Conservation (phyloP, 208 protist species). For the Phytomonas serpens region DNA sequence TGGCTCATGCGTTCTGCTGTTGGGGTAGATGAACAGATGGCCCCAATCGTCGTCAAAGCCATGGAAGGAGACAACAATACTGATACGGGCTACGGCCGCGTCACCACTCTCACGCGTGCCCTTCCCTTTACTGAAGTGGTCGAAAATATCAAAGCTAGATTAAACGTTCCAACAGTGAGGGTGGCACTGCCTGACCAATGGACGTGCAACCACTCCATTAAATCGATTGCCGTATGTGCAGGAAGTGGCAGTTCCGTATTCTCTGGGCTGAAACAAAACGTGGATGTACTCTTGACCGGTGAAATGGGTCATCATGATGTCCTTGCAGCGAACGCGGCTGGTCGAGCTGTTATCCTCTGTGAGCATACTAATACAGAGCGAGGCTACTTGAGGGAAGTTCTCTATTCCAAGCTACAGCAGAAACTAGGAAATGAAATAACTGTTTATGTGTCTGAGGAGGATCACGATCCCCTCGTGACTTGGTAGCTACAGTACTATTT, state of each 20-base stretch:
- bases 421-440: slow-evolving; percentile 36
- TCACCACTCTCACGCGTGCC: slow-evolving; percentile 34
- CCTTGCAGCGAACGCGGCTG: slow-evolving; percentile 64
- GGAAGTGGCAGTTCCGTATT: slow-evolving; percentile 83
- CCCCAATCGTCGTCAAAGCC: slow-evolving; percentile 17
- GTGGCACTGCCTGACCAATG: slow-evolving; percentile 60
- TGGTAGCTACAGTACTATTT: slow-evolving; percentile 30
- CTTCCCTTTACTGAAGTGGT: slow-evolving; percentile 41
- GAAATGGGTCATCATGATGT: slow-evolving; percentile 94
- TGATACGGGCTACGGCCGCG: slow-evolving; percentile 47
- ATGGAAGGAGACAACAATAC: slow-evolving; percentile 13
- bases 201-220: slow-evolving; percentile 26
- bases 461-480: slow-evolving; percentile 65
- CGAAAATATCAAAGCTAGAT: slow-evolving; percentile 42
- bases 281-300: slow-evolving; percentile 77
- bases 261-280: slow-evolving; percentile 14
- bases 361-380: slow-evolving; percentile 93
- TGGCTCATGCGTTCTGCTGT: slow-evolving; percentile 80
- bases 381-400: slow-evolving; percentile 55
- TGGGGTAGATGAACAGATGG: slow-evolving; percentile 5
- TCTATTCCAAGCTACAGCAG: slow-evolving; percentile 37
- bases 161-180: slow-evolving; percentile 46
- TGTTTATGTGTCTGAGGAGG: slow-evolving; percentile 44
- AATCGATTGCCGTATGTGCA: slow-evolving; percentile 75
- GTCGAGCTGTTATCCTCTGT: slow-evolving; percentile 80